Evolutionary conservation across 176 grass and related monocot species (phyloP).

Genomic region (Alloteropsis semialata): DNA sequence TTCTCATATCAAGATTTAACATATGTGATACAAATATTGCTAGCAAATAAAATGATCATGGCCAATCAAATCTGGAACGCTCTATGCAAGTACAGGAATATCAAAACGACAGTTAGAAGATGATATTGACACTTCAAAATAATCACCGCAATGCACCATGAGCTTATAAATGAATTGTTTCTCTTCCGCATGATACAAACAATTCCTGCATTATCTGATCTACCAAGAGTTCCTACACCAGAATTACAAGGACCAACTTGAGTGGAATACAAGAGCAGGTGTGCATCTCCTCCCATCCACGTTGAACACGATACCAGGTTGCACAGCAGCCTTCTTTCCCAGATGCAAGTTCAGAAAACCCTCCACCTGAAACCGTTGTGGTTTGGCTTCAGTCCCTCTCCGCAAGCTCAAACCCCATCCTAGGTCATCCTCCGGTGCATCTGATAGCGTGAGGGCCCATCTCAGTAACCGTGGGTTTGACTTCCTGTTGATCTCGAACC

Average conservation of each 20-base stretch:
- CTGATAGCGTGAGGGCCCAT: constrained; percentile 58
- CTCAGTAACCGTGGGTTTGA: constrained; percentile 35
- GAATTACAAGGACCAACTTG: constrained; percentile 63
- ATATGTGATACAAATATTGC: neutral
- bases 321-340: constrained; percentile 61
- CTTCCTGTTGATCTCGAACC: constrained; percentile 66
- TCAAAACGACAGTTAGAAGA: neutral
- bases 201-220: constrained; percentile 12
- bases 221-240: neutral
- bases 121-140: neutral
- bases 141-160: neutral
- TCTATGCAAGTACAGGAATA: neutral
- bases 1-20: neutral
- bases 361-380: constrained; percentile 46
- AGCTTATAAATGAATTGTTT: neutral
- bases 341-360: constrained; percentile 73
- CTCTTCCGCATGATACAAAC: neutral
- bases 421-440: constrained; percentile 56
- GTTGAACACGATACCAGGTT: constrained; percentile 51
- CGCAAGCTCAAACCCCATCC: constrained; percentile 65
- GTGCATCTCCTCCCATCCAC: constrained; percentile 43
- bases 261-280: constrained; percentile 52
- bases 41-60: neutral
- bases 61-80: neutral
- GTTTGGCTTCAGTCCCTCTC: constrained; percentile 47